Conservation (phyloP, 768 basidiomycete genomes). For the Basidioascus undulatus region DNA sequence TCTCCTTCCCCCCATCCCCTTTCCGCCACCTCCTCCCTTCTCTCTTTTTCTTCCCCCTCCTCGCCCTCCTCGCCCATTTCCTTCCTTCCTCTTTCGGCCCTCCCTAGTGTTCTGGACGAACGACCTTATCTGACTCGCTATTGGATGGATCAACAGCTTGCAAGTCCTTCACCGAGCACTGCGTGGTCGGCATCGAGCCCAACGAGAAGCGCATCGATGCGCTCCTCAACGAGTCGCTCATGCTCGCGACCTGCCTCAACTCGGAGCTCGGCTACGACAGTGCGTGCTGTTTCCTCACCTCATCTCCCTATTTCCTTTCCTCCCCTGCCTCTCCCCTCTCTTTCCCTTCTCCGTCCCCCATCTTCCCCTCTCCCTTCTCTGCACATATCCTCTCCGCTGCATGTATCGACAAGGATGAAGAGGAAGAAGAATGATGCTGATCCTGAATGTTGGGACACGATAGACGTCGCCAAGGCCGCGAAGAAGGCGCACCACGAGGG, state of each 20-base stretch:
- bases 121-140: not conserved
- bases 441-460: no score
- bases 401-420: no score
- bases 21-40: no score
- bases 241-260: slow-evolving; percentile 96
- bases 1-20: no score
- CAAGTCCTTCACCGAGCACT: slow-evolving; percentile 89
- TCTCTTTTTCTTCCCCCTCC: no score
- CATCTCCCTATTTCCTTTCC: not conserved
- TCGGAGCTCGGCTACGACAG: slow-evolving; percentile 90
- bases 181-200: slow-evolving; percentile 83
- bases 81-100: no score
- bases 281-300: slow-evolving; percentile 23
- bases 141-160: no score
- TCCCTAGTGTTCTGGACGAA: not conserved
- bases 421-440: no score
- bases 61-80: no score
- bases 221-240: slow-evolving; percentile 79
- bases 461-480: slow-evolving; percentile 95
- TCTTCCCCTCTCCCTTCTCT: not conserved
- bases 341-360: not conserved
- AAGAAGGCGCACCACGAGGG: slow-evolving; percentile 99
- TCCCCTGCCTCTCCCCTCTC: not conserved
- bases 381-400: not conserved
- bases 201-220: slow-evolving; percentile 81